Base-by-base conservation (phyloP, 345 rosid genomes). In the Brassica juncea region DNA sequence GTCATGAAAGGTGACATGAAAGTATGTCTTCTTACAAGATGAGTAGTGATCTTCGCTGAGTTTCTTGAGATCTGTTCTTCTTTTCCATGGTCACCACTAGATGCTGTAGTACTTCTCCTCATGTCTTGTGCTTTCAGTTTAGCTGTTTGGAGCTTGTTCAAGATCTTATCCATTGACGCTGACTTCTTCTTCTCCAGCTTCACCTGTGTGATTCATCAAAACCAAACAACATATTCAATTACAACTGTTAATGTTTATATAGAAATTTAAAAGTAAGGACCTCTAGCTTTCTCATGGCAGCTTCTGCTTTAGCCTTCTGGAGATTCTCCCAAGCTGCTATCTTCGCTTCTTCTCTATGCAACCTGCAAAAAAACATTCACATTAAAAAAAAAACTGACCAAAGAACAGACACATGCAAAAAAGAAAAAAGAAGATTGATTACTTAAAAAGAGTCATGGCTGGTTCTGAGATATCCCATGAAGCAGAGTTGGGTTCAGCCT, bases 271-370 rank as follows among this genome's bases (percentile, higher is more conserved):
- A 1, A 44, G 11, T 12, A 19, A 31, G 19, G 19, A 94, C 99
- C 99, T 95, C 98, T 0, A 95, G 94, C 79, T 90, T 93, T 75
- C 92, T 68, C 16, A 93, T 87, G 55, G 98, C 92, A 2, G 99
- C 98, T 85, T 95, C 97, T n/a, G 98, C 99, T 87, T 91, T 95
- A 54, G 98, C 97, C 83, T 88, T 91, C 84, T 95, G 99, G 77
- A 95, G 77, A 80, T 91, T 95, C 75, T 95, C 99, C 99, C 99
- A 95, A 32, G 99, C 99, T 2, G 85, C 80, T 73, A 95, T 95
- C 87, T 88, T 89, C 21, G 96, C 93, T 88, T 92, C 99, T 71
- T 93, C 94, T 84, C 98, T 86, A 64, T 86, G 90, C 58, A 86
- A 76, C 82, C 99, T 95, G 86, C 1, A 28, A 4, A 32, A 63